phyloP scores from a whole-genome alignment of 257 asterid species.

The Verbena officinalis region DNA sequence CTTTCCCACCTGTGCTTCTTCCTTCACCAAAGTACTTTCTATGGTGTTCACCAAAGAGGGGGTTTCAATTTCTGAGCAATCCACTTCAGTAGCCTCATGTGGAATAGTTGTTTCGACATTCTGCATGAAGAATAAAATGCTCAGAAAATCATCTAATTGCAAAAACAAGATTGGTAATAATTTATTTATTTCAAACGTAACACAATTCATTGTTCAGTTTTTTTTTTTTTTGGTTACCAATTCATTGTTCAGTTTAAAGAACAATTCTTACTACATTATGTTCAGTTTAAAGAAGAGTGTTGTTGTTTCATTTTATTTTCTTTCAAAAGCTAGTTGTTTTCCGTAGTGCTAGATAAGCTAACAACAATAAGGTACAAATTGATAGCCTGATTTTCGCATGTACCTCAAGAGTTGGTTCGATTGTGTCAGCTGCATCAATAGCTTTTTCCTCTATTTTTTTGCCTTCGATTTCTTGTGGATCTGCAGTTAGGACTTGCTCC shows the following conservation, averaged over 20 bases:
- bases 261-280: not conserved
- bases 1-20: slow-evolving; percentile 30
- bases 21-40: slow-evolving; percentile 9
- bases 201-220: not conserved
- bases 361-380: too few relatives aligned
- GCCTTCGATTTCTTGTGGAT: slow-evolving; percentile 29
- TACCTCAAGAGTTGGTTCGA: slow-evolving; percentile 22
- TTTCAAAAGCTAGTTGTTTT: not conserved
- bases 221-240: too few relatives aligned
- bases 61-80: slow-evolving; percentile 24
- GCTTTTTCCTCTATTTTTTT: slow-evolving; percentile 16
- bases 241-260: not conserved
- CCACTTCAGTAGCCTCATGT: slow-evolving; percentile 24
- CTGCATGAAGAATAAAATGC: slow-evolving; percentile 28
- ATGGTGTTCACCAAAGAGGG: slow-evolving; percentile 16
- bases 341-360: too few relatives aligned
- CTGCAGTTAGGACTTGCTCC: slow-evolving; percentile 26
- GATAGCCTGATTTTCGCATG: not conserved
- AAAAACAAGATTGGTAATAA: not conserved
- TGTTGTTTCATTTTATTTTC: not conserved
- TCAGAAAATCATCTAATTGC: not conserved
- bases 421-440: slow-evolving; percentile 17
- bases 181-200: not conserved
- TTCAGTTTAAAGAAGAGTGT: not conserved
- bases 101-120: slow-evolving; percentile 11